Evolutionary conservation across 2,329 filamentous ascomycete genomes (phyloP).

Genomic region (Fusarium sp.): DNA sequence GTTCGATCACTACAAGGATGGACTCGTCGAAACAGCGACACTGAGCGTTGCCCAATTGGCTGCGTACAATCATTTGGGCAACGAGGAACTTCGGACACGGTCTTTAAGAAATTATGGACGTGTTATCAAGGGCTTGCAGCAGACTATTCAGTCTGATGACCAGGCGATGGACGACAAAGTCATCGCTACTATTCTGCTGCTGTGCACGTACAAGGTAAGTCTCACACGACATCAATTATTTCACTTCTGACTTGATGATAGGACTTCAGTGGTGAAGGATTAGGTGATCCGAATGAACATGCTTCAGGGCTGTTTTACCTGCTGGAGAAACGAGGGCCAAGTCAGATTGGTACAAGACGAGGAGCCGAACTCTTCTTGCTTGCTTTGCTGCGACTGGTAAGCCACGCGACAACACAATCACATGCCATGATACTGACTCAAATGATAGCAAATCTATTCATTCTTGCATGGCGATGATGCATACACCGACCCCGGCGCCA

Average conservation of each 20-base stretch:
- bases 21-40: constrained; percentile 46
- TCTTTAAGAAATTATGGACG: constrained; percentile 45
- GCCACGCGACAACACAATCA: background rate
- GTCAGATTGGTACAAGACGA: constrained; percentile 44
- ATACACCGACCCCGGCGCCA: constrained; percentile 46
- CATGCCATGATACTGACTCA: background rate
- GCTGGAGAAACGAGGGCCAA: constrained; percentile 44
- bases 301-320: constrained; percentile 48
- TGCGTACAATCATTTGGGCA: constrained; percentile 47
- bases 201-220: constrained; percentile 45
- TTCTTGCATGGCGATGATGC: constrained; percentile 46
- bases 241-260: constrained; percentile 17
- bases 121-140: constrained; percentile 43
- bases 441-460: constrained; percentile 45
- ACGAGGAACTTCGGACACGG: constrained; percentile 40
- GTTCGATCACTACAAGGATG: constrained; percentile 40
- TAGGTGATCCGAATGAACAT: constrained; percentile 45
- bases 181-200: constrained; percentile 44
- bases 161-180: constrained; percentile 45
- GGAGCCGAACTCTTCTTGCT: constrained; percentile 47
- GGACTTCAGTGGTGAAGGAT: constrained; percentile 47
- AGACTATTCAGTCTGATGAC: constrained; percentile 39
- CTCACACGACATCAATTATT: too few species aligned
- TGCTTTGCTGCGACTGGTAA: constrained; percentile 44
- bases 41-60: constrained; percentile 49